These are phyloP conservation scores for Neofusicoccum laricinum DNA, from an alignment of 2,329 filamentous ascomycete genomes.

Conservation along the genomic window DNA sequence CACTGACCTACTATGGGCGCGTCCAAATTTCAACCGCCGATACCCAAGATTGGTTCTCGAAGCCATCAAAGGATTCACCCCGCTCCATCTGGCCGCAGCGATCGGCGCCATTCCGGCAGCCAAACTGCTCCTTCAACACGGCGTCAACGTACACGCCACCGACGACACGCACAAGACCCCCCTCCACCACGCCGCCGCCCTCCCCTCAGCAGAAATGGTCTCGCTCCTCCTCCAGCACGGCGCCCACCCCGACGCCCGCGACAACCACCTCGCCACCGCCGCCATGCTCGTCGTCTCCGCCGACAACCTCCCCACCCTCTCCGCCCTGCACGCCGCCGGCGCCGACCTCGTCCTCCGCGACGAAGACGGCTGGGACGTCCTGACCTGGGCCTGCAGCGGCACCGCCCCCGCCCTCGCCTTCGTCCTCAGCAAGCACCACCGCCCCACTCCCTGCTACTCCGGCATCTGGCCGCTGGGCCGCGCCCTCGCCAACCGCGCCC, in stretches of 20 bases:
- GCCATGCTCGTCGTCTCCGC: neutral
- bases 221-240: neutral
- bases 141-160: neutral
- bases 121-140: neutral
- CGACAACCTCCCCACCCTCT: neutral
- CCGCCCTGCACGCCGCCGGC: neutral
- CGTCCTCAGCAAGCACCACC: neutral
- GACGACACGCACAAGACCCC: neutral
- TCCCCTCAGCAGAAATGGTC: rapidly evolving
- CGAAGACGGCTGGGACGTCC: neutral
- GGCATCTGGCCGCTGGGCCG: neutral
- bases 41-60: neutral
- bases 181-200: neutral
- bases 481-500: too few species aligned
- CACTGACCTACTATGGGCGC: too few species aligned
- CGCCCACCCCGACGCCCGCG: neutral
- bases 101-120: too few species aligned
- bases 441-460: neutral
- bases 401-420: neutral
- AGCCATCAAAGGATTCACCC: neutral
- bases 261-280: neutral
- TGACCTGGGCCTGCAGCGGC: neutral
- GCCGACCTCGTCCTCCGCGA: neutral
- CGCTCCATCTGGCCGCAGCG: neutral
- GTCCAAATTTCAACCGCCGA: too few species aligned